Evolutionary conservation across 805 yeast genomes (phyloP), one percentile per base, ranked within the genome.

Genomic region (Myxozyma neglecta): DNA sequence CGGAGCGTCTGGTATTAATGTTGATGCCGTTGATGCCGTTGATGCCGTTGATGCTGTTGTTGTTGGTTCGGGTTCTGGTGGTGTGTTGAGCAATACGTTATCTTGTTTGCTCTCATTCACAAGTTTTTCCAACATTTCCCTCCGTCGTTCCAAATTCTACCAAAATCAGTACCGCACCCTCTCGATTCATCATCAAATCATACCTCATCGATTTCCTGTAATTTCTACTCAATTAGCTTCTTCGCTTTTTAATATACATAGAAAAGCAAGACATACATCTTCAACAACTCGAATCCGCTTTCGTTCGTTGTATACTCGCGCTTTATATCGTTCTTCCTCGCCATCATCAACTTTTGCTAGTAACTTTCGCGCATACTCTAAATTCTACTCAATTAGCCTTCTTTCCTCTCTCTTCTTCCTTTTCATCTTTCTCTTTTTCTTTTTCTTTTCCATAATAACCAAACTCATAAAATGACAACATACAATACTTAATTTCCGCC

Each of bases 331-430:
- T 24, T 24, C 29, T 24, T 24, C 29, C 29, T 24, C 34, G 14
- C 64, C 34, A 16, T 20, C 46, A 37, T 64, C 67, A 13, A 64
- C 37, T 32, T 50, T 45, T 1, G 63, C 49, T 6, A 64, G 46
- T 29, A 64, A 43, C 36, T 61, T 64, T 29, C 65, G 32, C 18
- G 67, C 60, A 40, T 64, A 64, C 13, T 62, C 67, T 24, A 64
- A 37, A 51, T 64, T 56, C 65, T 63, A 24, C 29, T 24, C 29
- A 24, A 24, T 24, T 5, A 24, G 29, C 29, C 29, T 24, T 5
- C 29, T 24, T 24, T 10, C 16, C 34, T 13, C 29, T 29, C 29
- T n/a, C 34, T 35, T 5, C 37, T 47, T 39, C 9, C 1, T 40
- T 8, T 39, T 13, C 6, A 9, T 20, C 50, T 16, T n/a, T n/a